phyloP scores from a whole-genome alignment of 2,329 filamentous ascomycete species.

The Apiospora saccharicola region DNA sequence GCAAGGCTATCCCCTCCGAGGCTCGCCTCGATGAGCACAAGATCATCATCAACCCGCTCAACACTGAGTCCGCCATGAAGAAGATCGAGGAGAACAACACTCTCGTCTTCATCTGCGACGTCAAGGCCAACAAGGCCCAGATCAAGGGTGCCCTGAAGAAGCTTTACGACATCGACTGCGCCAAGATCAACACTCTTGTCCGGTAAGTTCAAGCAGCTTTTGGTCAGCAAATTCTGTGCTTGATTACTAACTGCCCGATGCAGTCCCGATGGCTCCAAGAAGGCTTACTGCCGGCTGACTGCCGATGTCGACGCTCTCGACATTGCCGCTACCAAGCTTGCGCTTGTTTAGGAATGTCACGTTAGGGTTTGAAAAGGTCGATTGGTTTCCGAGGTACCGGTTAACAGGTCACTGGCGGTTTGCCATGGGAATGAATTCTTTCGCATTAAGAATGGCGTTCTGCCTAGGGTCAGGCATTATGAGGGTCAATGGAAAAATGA shows the following conservation, averaged over 20 bases:
- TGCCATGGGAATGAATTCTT: slow-evolving; percentile 36
- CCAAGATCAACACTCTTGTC: slow-evolving; percentile 99
- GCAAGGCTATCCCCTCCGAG: slow-evolving; percentile 90
- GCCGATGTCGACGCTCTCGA: slow-evolving; percentile 97
- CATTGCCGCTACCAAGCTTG: slow-evolving; percentile 98
- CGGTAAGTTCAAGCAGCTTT: slow-evolving; percentile 65
- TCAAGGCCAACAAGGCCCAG: slow-evolving; percentile 99
- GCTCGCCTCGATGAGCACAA: slow-evolving; percentile 97
- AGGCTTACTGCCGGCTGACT: slow-evolving; percentile 96
- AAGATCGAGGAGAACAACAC: slow-evolving; percentile 99
- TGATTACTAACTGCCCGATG: slow-evolving; percentile 33
- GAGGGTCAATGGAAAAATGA: slow-evolving; percentile 44
- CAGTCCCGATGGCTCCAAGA: slow-evolving; percentile 96
- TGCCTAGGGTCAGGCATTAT: slow-evolving; percentile 42
- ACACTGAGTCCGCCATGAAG: slow-evolving; percentile 99
- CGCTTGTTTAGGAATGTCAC: slow-evolving; percentile 80
- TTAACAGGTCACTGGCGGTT: slow-evolving; percentile 26
- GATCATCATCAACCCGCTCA: slow-evolving; percentile 96
- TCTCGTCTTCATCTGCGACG: slow-evolving; percentile 94
- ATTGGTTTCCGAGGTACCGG: neutral
- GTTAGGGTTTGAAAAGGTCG: slow-evolving; percentile 34
- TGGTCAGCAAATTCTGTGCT: too few species aligned
- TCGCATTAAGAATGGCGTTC: slow-evolving; percentile 46
- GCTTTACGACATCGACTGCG: slow-evolving; percentile 96
- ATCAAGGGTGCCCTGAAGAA: slow-evolving; percentile 99